Evolutionary conservation across 2,329 filamentous ascomycete genomes (phyloP).

Genomic region (Phialocephala subalpina): DNA sequence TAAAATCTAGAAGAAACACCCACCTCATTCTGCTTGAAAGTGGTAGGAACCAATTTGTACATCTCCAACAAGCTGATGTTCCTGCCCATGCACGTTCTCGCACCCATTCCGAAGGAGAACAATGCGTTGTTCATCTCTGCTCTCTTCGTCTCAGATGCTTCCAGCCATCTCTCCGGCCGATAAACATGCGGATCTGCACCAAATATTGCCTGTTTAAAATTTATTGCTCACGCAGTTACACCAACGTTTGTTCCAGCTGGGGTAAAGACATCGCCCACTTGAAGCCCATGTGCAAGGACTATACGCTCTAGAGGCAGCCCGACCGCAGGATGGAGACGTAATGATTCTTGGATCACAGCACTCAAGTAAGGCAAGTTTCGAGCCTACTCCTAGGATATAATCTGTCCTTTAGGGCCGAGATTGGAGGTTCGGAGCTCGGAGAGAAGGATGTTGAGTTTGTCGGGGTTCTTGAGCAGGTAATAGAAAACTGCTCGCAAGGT

Average conservation of each 20-base stretch:
- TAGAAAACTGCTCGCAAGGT: conserved; percentile 76
- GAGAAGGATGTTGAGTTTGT: conserved; percentile 31
- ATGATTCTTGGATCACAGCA: conserved; percentile 79
- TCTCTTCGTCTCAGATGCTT: conserved; percentile 59
- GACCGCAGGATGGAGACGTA: conserved; percentile 77
- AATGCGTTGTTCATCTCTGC: conserved; percentile 73
- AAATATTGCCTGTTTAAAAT: conserved; percentile 72
- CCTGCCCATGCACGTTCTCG: conserved; percentile 74
- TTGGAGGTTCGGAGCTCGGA: background rate
- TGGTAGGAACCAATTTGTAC: conserved; percentile 66
- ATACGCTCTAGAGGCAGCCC: conserved; percentile 78
- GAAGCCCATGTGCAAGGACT: conserved; percentile 69
- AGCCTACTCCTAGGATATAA: conserved; percentile 73
- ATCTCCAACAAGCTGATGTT: conserved; percentile 70
- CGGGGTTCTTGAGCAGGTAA: conserved; percentile 72
- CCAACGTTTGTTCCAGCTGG: conserved; percentile 77
- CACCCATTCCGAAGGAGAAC: conserved; percentile 77
- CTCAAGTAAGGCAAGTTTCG: conserved; percentile 79
- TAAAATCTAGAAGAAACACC: conserved; percentile 39
- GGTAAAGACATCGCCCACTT: conserved; percentile 68
- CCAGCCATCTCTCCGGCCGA: conserved; percentile 72
- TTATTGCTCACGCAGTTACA: conserved; percentile 79
- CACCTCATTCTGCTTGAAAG: conserved; percentile 71
- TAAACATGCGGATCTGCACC: conserved; percentile 71
- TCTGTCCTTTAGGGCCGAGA: background rate